Conservation (phyloP, 352 stramenopile species). For the Phytophthora uliginosa region DNA sequence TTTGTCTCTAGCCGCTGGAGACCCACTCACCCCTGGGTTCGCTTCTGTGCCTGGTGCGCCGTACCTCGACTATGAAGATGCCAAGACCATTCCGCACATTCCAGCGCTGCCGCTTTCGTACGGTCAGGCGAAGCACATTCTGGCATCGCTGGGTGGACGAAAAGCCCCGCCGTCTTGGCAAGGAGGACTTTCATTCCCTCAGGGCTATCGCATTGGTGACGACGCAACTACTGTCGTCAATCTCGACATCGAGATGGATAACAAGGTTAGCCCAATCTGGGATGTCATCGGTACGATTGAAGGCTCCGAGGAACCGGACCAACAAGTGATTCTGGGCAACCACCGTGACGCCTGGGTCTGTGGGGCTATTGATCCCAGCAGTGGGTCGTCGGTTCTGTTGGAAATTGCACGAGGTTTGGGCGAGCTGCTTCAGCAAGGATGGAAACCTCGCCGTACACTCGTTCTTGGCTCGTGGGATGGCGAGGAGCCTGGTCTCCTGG, state of each 20-base stretch:
- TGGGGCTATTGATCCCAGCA: conserved; percentile 86
- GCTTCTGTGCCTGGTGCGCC: conserved; percentile 46
- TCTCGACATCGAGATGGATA: conserved; percentile 79
- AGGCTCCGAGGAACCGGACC: conserved; percentile 51
- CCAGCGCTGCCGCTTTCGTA: conserved; percentile 60
- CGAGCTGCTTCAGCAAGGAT: conserved; percentile 65
- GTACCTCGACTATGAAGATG: conserved; percentile 52
- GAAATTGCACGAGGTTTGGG: conserved; percentile 82
- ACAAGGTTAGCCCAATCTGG: conserved; percentile 79
- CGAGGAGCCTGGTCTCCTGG: conserved; percentile 84
- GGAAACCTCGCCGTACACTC: conserved; percentile 71
- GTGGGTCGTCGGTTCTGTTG: conserved; percentile 78
- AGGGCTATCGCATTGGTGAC: conserved; percentile 75
- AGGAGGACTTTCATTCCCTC: conserved; percentile 56
- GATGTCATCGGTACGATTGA: conserved; percentile 90
- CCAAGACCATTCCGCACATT: conserved; percentile 56
- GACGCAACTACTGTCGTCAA: conserved; percentile 59
- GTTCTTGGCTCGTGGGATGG: conserved; percentile 83
- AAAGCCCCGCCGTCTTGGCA: conserved; percentile 61
- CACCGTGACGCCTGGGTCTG: conserved; percentile 93
- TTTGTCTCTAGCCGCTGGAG: conserved; percentile 65
- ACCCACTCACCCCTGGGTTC: conserved; percentile 56
- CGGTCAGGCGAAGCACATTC: conserved; percentile 73
- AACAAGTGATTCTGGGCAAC: conserved; percentile 86
- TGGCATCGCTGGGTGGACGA: conserved; percentile 63